phyloP scores from a whole-genome alignment of 345 rosid genomes.

The Populus simonii region DNA sequence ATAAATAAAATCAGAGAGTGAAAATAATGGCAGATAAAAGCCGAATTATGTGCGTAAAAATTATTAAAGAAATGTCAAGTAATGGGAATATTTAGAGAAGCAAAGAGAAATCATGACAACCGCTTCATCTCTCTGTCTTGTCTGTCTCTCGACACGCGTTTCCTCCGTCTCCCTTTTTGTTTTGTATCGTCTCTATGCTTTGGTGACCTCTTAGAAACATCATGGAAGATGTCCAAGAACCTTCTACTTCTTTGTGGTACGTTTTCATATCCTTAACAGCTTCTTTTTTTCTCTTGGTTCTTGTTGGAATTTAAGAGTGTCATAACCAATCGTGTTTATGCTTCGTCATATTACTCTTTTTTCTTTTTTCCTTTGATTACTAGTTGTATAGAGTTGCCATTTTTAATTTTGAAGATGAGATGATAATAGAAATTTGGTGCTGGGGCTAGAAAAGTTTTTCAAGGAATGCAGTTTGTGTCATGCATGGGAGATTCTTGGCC shows the following conservation, averaged over 20 bases:
- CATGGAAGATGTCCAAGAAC: conserved; percentile 15
- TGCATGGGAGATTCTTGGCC: no score
- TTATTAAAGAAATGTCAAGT: neutral
- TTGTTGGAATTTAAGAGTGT: neutral
- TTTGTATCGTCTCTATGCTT: conserved; percentile 12
- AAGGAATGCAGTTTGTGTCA: no score
- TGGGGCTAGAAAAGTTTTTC: neutral
- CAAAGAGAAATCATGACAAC: conserved; percentile 24
- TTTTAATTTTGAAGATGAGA: neutral
- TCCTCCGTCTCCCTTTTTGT: neutral
- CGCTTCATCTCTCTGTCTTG: conserved; percentile 14
- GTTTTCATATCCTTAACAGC: neutral
- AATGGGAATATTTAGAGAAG: neutral
- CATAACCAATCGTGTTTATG: no score
- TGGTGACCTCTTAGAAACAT: neutral
- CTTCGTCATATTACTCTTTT: neutral
- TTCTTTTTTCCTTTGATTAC: neutral
- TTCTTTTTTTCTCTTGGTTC: neutral
- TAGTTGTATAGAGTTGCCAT: neutral
- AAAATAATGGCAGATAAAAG: conserved; percentile 6
- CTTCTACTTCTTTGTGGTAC: conserved; percentile 4
- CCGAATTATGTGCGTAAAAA: conserved; percentile 26
- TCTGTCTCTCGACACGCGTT: neutral
- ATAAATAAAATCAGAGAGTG: neutral
- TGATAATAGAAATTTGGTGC: neutral